phyloP scores from a whole-genome alignment of 192 early-diverging fungal species.

The Backusella westeae region DNA sequence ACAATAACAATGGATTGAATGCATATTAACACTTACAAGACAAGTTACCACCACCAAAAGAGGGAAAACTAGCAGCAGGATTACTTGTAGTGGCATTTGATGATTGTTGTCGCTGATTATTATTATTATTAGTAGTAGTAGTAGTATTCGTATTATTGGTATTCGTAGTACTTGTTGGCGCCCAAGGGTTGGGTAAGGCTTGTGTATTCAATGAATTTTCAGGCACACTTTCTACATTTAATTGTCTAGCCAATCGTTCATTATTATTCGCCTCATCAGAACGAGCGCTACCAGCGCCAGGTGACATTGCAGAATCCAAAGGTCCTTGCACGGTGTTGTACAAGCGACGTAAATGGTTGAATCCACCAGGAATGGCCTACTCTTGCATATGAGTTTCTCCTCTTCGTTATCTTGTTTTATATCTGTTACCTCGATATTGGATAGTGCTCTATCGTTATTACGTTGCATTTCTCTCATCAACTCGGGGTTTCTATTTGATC shows the following conservation, averaged over 20 bases:
- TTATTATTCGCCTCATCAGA: slow-evolving; percentile 49
- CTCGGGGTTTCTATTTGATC: slow-evolving; percentile 50
- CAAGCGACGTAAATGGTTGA: slow-evolving; percentile 60
- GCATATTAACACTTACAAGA: background rate
- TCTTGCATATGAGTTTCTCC: background rate
- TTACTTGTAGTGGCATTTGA: background rate
- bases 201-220: slow-evolving; percentile 51
- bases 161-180: slow-evolving; percentile 24
- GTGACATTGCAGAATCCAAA: slow-evolving; percentile 48
- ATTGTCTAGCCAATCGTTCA: slow-evolving; percentile 47
- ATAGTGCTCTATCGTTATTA: slow-evolving; percentile 65
- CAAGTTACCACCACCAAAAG: background rate
- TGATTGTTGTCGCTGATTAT: background rate
- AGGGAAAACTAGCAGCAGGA: slow-evolving; percentile 18
- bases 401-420: no score
- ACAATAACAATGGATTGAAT: background rate
- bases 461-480: slow-evolving; percentile 59
- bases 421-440: slow-evolving; percentile 50
- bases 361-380: slow-evolving; percentile 60
- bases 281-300: slow-evolving; percentile 26
- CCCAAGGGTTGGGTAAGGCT: slow-evolving; percentile 61
- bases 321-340: slow-evolving; percentile 57
- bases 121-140: background rate
- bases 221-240: slow-evolving; percentile 52
- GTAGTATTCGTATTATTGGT: slow-evolving; percentile 6